Evolutionary conservation across 2,329 filamentous ascomycete genomes (phyloP).

Genomic region (Neospermospora avenae): DNA sequence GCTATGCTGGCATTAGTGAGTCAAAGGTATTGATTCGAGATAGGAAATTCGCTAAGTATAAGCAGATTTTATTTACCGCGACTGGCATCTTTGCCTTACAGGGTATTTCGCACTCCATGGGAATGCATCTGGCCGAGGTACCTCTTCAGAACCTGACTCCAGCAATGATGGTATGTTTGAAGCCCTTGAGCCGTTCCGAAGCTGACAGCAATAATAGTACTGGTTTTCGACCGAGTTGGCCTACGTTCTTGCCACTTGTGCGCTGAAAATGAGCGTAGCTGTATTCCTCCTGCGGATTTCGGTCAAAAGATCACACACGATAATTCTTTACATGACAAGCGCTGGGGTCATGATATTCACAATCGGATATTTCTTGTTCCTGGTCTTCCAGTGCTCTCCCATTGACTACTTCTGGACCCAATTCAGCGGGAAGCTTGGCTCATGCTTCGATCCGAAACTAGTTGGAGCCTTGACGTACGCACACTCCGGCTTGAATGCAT

Average conservation of each 20-base stretch:
- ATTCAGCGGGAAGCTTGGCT: slow-evolving; percentile 37
- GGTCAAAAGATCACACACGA: slow-evolving; percentile 34
- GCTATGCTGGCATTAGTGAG: slow-evolving; percentile 45
- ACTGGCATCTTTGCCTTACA: slow-evolving; percentile 3
- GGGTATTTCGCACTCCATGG: slow-evolving; percentile 14
- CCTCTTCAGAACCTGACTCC: slow-evolving; percentile 2
- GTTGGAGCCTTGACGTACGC: slow-evolving; percentile 44
- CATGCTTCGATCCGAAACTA: slow-evolving; percentile 40
- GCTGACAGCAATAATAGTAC: slow-evolving; percentile 12
- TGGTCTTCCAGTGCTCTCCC: slow-evolving; percentile 49
- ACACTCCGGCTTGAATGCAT: slow-evolving; percentile 44
- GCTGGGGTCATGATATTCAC: slow-evolving; percentile 37
- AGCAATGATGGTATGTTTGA: slow-evolving; percentile 11
- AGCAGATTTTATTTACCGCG: slow-evolving; percentile 9
- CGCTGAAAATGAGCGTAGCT: slow-evolving; percentile 42
- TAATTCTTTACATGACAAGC: slow-evolving; percentile 39
- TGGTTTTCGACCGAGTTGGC: slow-evolving; percentile 28
- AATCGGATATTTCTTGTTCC: slow-evolving; percentile 44
- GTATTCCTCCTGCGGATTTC: slow-evolving; percentile 42
- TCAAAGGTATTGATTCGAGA: background rate
- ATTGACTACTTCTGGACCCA: slow-evolving; percentile 48
- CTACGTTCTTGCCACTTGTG: slow-evolving; percentile 40
- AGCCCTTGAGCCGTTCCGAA: background rate
- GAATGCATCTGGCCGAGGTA: slow-evolving; percentile 5
- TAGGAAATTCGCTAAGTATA: background rate